These are phyloP conservation scores for Hemerocallis citrina DNA, from an alignment of 106 monocot genomes.

Conservation along the genomic window DNA sequence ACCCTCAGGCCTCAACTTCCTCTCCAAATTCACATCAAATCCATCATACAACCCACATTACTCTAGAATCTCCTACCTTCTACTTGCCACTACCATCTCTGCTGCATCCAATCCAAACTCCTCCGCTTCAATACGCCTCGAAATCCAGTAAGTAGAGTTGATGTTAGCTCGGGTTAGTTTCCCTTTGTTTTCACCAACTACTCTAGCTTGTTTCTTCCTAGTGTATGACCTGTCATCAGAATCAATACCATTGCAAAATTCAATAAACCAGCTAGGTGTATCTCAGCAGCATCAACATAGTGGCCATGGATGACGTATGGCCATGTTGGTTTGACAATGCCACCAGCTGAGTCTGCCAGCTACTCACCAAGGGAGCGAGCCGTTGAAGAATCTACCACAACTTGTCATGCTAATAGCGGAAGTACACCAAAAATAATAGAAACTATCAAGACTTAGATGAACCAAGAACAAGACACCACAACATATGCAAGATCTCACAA, in stretches of 20 bases:
- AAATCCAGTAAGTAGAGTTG: slow-evolving; percentile 39
- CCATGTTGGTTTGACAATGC: slow-evolving; percentile 20
- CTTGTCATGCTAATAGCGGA: too few relatives aligned
- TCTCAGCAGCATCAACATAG: slow-evolving; percentile 63
- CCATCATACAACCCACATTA: slow-evolving; percentile 77
- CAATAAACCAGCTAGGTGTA: slow-evolving; percentile 28
- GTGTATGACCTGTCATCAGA: slow-evolving; percentile 67
- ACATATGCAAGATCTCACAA: too few relatives aligned
- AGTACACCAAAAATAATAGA: too few relatives aligned
- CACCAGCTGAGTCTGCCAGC: not conserved
- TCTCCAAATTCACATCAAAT: slow-evolving; percentile 45
- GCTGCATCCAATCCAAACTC: slow-evolving; percentile 54
- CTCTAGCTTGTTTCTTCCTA: slow-evolving; percentile 75
- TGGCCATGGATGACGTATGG: slow-evolving; percentile 78
- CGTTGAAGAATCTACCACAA: too few relatives aligned
- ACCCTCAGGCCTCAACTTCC: slow-evolving; percentile 63
- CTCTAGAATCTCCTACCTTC: slow-evolving; percentile 66
- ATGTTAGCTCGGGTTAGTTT: slow-evolving; percentile 36
- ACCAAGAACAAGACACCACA: too few relatives aligned
- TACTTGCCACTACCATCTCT: slow-evolving; percentile 70
- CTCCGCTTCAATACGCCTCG: slow-evolving; percentile 57
- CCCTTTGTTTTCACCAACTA: slow-evolving; percentile 60
- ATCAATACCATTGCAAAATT: slow-evolving; percentile 66
- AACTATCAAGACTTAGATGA: too few relatives aligned
- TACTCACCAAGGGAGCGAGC: slow-evolving; percentile 42